These are phyloP conservation scores for Jacaranda copaia DNA, from an alignment of 257 asterid genomes.

Conservation along the genomic window DNA sequence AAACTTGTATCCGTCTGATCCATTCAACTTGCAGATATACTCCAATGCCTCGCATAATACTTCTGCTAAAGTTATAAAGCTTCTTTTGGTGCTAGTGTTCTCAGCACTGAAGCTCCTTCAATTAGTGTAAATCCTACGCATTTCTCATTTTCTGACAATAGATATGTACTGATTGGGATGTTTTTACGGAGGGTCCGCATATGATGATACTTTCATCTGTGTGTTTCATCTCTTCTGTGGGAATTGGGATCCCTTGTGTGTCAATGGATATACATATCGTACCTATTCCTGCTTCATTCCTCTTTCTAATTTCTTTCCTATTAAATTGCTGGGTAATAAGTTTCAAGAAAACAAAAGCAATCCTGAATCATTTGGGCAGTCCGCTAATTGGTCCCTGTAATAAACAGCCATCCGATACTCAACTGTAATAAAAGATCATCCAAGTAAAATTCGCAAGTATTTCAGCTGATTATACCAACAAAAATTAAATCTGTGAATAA, in stretches of 20 bases:
- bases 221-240: background rate
- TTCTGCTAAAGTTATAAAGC: background rate
- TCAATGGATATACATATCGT: background rate
- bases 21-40: slow-evolving; percentile 45
- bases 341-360: background rate
- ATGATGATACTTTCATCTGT: background rate
- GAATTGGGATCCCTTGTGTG: background rate
- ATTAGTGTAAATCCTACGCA: background rate
- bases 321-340: background rate
- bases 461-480: too few species aligned
- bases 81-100: slow-evolving; percentile 33
- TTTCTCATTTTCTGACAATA: background rate
- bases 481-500: too few species aligned
- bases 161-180: background rate
- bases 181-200: background rate
- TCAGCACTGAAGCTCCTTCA: slow-evolving; percentile 5
- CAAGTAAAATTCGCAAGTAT: too few species aligned
- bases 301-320: background rate
- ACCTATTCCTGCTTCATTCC: background rate
- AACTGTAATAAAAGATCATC: too few species aligned
- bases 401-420: too few species aligned
- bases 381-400: too few species aligned
- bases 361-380: too few species aligned
- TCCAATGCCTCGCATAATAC: slow-evolving; percentile 30
- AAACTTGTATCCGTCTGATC: slow-evolving; percentile 41